Percentiles rank a stretch among this genome's conserved stretches.
phyloP scores from a whole-genome alignment of 345 rosid species.

The Trapa incisa region DNA sequence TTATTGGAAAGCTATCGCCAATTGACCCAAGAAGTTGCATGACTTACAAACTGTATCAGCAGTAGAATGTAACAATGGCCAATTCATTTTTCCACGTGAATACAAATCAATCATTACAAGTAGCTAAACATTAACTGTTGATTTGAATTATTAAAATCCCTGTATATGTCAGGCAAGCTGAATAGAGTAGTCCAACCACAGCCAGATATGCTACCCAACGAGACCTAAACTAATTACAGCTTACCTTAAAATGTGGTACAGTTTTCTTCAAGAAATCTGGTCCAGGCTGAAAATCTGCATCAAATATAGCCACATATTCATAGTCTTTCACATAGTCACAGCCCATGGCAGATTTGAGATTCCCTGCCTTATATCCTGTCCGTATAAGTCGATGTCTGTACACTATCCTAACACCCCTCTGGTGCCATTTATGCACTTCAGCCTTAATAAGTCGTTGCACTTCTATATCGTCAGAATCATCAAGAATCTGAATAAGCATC shows the following conservation, averaged over 20 bases:
- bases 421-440: constrained; percentile 89
- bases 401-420: constrained; percentile 57
- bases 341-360: constrained; percentile 85
- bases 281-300: constrained; percentile 84
- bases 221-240: neutral
- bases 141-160: neutral
- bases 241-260: constrained; percentile 68
- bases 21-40: neutral
- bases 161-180: neutral
- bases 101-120: neutral
- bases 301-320: constrained; percentile 80
- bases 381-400: constrained; percentile 83
- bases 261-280: constrained; percentile 85
- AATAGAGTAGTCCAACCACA: neutral
- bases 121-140: neutral
- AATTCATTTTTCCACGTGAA: neutral
- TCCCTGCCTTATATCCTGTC: constrained; percentile 87
- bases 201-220: neutral
- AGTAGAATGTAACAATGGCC: neutral
- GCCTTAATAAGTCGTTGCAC: constrained; percentile 68
- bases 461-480: constrained; percentile 73
- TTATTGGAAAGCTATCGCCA: neutral
- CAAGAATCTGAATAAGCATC: constrained; percentile 75
- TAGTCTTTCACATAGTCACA: constrained; percentile 77
- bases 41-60: neutral